Evolutionary conservation across 169 alveolate species (phyloP).

Genomic region (Eimeria nieschulzi): DNA sequence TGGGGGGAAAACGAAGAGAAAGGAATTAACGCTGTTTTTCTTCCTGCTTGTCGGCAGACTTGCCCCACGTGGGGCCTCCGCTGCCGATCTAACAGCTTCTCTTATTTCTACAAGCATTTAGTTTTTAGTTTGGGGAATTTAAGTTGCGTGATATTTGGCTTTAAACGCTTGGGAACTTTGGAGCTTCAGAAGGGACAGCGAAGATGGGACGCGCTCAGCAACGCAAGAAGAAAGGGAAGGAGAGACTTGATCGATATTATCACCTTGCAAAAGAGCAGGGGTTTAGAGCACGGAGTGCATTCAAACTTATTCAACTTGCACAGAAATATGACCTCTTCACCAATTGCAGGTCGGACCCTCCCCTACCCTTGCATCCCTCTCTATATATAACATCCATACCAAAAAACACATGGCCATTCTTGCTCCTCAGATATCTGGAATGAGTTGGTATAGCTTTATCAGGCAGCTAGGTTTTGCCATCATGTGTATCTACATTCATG

Average conservation of each 20-base stretch:
- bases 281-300: constrained; percentile 98
- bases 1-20: background rate
- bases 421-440: no score
- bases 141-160: background rate
- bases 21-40: background rate
- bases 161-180: background rate
- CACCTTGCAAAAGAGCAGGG: constrained; percentile 98
- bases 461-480: no score
- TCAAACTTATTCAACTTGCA: constrained; percentile 97
- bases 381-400: no score
- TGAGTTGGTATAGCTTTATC: no score
- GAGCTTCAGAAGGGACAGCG: no score
- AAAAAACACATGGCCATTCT: no score
- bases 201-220: background rate
- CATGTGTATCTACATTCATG: no score
- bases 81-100: background rate
- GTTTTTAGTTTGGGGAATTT: background rate
- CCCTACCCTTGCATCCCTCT: background rate
- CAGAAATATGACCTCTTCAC: constrained; percentile 92
- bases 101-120: background rate
- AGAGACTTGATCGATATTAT: constrained; percentile 95
- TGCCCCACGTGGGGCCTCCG: background rate
- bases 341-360: constrained; percentile 3
- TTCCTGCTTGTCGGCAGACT: no score
- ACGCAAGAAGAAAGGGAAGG: constrained; percentile 76